Percentiles rank a stretch among this genome's conserved stretches.
phyloP scores from a whole-genome alignment of 2,329 filamentous ascomycete genomes.

The Scedosporium minutisporum region DNA sequence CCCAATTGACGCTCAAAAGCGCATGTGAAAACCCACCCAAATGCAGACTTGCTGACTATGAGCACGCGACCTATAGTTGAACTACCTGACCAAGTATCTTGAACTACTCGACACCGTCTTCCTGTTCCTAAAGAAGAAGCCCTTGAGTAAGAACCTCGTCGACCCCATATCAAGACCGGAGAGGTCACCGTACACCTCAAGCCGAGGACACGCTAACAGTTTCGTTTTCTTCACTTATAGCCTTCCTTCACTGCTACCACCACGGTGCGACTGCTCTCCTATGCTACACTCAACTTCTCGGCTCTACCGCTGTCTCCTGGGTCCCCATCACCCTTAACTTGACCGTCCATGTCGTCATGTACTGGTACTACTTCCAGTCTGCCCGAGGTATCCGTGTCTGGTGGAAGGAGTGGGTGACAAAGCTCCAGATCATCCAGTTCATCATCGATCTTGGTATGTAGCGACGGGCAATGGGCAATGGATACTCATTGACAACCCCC shows the following conservation, averaged over 20 bases:
- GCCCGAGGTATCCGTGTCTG: constrained; percentile 90
- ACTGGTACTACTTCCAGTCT: constrained; percentile 99
- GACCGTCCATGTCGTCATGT: constrained; percentile 95
- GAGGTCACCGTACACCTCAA: neutral
- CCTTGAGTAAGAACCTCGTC: constrained; percentile 43
- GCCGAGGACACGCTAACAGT: neutral
- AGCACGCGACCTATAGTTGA: constrained; percentile 50
- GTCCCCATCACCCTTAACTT: constrained; percentile 88
- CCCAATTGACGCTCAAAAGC: neutral
- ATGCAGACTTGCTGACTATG: too few species aligned
- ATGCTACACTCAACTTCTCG: constrained; percentile 95
- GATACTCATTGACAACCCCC: neutral
- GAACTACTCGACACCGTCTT: constrained; percentile 94
- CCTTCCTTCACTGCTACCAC: constrained; percentile 98
- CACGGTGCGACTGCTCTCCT: constrained; percentile 93
- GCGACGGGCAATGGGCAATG: constrained; percentile 1
- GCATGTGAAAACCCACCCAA: neutral
- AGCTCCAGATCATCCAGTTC: constrained; percentile 94
- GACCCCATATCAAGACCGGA: neutral
- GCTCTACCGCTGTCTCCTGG: constrained; percentile 89
- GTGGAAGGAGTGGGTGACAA: constrained; percentile 99
- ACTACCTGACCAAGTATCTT: constrained; percentile 96
- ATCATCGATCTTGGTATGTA: constrained; percentile 84
- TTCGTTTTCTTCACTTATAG: neutral
- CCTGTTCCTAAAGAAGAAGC: constrained; percentile 99